Evolutionary conservation across 352 stramenopile species (phyloP), one percentile per base, ranked within the genome.

Genomic region (Globisporangium abappressorium): DNA sequence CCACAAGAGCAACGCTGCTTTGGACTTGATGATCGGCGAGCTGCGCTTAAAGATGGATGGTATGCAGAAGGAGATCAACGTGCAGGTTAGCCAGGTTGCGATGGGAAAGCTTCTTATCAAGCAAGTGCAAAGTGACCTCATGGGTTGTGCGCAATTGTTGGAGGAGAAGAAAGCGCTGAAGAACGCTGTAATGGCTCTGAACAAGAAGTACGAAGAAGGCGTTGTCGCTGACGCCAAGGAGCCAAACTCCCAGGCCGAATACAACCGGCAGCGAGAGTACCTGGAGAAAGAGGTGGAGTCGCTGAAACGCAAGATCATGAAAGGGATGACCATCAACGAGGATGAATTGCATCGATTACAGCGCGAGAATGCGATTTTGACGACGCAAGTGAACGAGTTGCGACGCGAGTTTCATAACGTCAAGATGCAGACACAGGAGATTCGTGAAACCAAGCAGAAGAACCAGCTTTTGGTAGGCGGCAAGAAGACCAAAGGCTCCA

Each of bases 1-100:
- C 66, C 95, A 98, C 77, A 98, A 98, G 75, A 97, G 87, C 66
- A 98, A 98, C 62, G 92, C 92, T 11, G 85, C 92, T 22, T 69
- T 98, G 22, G 95, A 98, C 61, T 77, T 96, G 24, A 97, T 98
- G 88, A 98, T 98, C 65, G 95, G 95, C 41, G 93, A 98, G 64
- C 77, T 98, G 57, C 87, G 93, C 2, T 73, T 91, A n/a, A 97
- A 98, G 71, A 94, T 98, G 75, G 95, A 98, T 36, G 82, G 86
- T 15, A 96, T 96, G 89, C 89, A 96, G 56, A 91, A 91, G 54
- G 88, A 94, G 60, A 80, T 93, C 43, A 82, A 89, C 57, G 65
- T 76, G 28, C 88, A 94, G 73, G 82, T 87, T 38, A 71, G 77
- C 6, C 77, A 94, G 36, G 82, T 93, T 20, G 77, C 78, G 43